phyloP scores from a whole-genome alignment of 768 basidiomycete species.

The Leccinum imitatum region DNA sequence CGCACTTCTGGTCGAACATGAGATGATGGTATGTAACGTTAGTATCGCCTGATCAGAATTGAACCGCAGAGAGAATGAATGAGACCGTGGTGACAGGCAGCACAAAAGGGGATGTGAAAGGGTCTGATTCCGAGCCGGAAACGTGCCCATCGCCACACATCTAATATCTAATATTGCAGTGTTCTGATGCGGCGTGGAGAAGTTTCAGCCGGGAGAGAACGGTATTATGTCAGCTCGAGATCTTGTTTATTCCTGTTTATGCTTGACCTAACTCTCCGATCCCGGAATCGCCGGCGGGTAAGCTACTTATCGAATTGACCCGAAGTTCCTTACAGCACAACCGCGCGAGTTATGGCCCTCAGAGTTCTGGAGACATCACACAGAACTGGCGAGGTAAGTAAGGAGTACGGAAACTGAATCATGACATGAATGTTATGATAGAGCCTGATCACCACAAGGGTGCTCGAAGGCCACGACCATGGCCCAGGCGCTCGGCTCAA shows the following conservation, averaged over 20 bases:
- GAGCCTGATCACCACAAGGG: background rate
- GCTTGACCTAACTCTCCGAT: background rate
- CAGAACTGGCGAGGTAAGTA: background rate
- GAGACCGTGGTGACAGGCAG: background rate
- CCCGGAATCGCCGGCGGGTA: background rate
- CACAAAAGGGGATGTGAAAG: background rate
- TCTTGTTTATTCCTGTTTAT: background rate
- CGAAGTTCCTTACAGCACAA: background rate
- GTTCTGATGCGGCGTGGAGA: background rate
- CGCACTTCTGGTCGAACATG: conserved; percentile 3
- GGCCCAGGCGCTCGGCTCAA: conserved; percentile 1
- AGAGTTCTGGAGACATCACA: background rate
- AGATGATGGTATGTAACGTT: conserved; percentile 1
- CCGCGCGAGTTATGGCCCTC: background rate
- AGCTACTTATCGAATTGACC: background rate
- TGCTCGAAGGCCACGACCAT: background rate
- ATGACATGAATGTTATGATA: background rate
- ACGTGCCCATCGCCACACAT: background rate
- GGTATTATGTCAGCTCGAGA: background rate
- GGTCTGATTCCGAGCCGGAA: background rate
- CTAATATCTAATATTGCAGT: background rate
- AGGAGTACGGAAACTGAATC: background rate
- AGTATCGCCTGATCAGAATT: background rate
- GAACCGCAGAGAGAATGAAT: background rate
- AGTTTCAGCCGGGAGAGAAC: background rate